Percentiles rank a stretch among this genome's conserved stretches.
These are phyloP conservation scores for Ophiognomonia clavigignenti-juglandacearum DNA, from an alignment of 2,329 filamentous ascomycete species.

Conservation along the genomic window DNA sequence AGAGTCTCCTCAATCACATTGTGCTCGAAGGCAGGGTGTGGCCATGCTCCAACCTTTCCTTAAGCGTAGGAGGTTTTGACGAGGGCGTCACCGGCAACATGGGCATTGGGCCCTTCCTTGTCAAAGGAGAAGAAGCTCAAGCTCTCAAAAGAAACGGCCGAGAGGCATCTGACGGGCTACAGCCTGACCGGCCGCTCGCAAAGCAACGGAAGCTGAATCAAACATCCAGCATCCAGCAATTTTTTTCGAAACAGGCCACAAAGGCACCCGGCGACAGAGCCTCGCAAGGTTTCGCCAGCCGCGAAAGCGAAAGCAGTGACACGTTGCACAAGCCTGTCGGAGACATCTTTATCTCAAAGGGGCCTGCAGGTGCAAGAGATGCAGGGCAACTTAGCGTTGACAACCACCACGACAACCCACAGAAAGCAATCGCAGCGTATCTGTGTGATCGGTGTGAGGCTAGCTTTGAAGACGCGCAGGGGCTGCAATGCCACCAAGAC, in stretches of 20 bases:
- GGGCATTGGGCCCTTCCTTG: constrained; percentile 81
- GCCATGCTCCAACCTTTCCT: constrained; percentile 86
- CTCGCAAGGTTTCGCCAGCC: constrained; percentile 25
- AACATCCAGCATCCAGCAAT: constrained; percentile 47
- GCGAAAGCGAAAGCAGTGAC: constrained; percentile 21
- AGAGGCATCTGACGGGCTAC: constrained; percentile 22
- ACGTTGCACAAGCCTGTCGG: constrained; percentile 18
- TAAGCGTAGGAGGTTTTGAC: constrained; percentile 90
- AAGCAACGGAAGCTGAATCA: constrained; percentile 44
- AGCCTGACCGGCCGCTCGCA: constrained; percentile 27
- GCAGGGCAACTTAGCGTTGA: constrained; percentile 19
- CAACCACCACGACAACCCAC: constrained; percentile 26
- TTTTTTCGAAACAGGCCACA: constrained; percentile 41
- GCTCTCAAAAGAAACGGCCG: constrained; percentile 37
- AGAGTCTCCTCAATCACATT: constrained; percentile 71
- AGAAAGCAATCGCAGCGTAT: constrained; percentile 32
- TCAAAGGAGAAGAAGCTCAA: constrained; percentile 66
- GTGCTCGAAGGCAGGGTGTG: constrained; percentile 73
- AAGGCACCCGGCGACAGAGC: constrained; percentile 21
- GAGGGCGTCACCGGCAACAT: constrained; percentile 79
- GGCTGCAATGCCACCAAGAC: constrained; percentile 73
- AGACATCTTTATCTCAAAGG: not conserved
- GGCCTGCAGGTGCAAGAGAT: constrained; percentile 14
- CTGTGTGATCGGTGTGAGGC: constrained; percentile 63
- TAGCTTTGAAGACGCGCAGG: constrained; percentile 51